Evolutionary conservation across 148 eudicot species (phyloP).

Genomic region (Spergularia marina): DNA sequence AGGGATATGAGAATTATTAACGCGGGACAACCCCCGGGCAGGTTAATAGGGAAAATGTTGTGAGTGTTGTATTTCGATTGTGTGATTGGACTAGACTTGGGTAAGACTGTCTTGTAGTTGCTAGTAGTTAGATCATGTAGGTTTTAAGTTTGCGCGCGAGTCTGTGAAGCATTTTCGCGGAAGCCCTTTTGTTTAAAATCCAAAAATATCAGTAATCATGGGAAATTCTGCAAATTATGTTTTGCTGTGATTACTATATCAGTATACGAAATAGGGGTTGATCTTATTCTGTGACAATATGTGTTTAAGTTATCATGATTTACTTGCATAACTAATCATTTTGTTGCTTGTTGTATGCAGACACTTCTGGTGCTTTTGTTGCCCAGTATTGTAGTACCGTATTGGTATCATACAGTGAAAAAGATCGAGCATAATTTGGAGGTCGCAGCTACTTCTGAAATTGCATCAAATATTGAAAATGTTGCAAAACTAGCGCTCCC

Average conservation of each 20-base stretch:
- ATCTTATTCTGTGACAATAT: not conserved
- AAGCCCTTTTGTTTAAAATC: not conserved
- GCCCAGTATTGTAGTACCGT: conserved; percentile 42
- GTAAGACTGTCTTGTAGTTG: not conserved
- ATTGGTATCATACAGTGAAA: conserved; percentile 41
- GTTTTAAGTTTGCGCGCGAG: not conserved
- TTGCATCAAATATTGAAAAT: conserved; percentile 34
- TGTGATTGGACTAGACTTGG: not conserved
- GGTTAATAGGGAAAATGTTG: no score
- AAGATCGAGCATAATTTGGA: conserved; percentile 34
- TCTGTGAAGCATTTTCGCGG: not conserved
- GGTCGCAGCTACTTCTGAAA: conserved; percentile 23
- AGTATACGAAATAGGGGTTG: not conserved
- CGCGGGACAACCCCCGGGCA: no score
- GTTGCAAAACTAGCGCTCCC: conserved; percentile 35
- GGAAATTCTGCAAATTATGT: no score
- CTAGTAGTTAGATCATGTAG: not conserved
- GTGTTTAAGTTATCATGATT: not conserved
- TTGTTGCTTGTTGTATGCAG: conserved; percentile 31
- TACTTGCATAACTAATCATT: not conserved
- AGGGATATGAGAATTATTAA: no score
- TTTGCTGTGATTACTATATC: not conserved
- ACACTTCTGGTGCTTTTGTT: conserved; percentile 38
- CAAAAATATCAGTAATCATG: no score
- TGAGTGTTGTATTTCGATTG: no score